Percentiles rank a stretch among this genome's conserved stretches.
Conservation (phyloP, 805 yeast genomes). For the Yarrowia sp. region DNA sequence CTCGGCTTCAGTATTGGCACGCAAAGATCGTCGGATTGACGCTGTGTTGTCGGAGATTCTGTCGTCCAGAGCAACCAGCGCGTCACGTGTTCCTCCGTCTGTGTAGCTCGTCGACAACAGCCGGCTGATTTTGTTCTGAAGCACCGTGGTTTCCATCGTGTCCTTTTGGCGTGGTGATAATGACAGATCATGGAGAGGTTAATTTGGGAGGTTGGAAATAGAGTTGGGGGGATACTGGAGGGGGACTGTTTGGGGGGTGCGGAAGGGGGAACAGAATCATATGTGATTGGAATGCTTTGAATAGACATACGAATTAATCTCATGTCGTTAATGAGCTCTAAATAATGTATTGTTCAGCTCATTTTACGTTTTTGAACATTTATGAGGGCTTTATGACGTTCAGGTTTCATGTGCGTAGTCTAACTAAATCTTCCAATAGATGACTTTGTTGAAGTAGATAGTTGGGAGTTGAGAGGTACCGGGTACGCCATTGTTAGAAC, state of each 20-base stretch:
- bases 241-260: not conserved
- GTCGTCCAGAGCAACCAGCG: constrained; percentile 47
- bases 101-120: constrained; percentile 50
- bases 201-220: constrained; percentile 15
- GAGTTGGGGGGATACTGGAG: not conserved
- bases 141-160: constrained; percentile 38
- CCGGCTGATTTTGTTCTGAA: constrained; percentile 44
- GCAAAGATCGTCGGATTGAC: constrained; percentile 48
- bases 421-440: too few relatives aligned
- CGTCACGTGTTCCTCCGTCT: constrained; percentile 48
- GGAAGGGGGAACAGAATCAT: not conserved
- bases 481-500: too few relatives aligned
- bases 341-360: too few relatives aligned
- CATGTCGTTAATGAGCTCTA: too few relatives aligned
- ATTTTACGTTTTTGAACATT: too few relatives aligned
- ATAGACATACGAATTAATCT: too few relatives aligned
- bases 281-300: too few relatives aligned
- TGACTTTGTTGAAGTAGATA: too few relatives aligned
- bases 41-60: constrained; percentile 48
- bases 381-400: too few relatives aligned
- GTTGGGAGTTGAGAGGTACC: too few relatives aligned
- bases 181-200: constrained; percentile 25
- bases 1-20: constrained; percentile 50
- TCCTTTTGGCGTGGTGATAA: not conserved
- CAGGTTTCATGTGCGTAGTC: too few relatives aligned